A percentile compares a stretch with the other conserved stretches of the same genome.
Evolutionary conservation across 2,329 filamentous ascomycete species (phyloP).

Genomic region (Pseudogymnoascus sp.): DNA sequence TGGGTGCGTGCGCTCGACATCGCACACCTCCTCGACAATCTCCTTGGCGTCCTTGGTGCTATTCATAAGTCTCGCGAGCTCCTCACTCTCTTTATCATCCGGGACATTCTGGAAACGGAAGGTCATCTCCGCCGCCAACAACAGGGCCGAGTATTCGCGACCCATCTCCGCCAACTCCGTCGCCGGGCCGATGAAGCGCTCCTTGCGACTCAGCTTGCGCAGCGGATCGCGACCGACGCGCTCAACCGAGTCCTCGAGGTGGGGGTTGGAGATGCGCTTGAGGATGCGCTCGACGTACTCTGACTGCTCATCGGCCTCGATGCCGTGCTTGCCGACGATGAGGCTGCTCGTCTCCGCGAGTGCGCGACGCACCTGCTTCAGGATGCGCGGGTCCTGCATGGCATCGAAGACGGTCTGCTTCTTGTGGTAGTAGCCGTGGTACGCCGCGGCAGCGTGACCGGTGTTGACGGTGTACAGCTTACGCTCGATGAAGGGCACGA

Average conservation of each 20-base stretch:
- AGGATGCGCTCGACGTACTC: slow-evolving; percentile 91
- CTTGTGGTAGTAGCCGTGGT: slow-evolving; percentile 82
- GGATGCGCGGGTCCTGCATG: slow-evolving; percentile 71
- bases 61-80: slow-evolving; percentile 74
- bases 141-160: slow-evolving; percentile 61
- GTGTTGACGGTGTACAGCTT: slow-evolving; percentile 99
- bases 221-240: slow-evolving; percentile 92
- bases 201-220: slow-evolving; percentile 87
- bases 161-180: slow-evolving; percentile 78
- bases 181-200: slow-evolving; percentile 91
- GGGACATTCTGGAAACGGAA: slow-evolving; percentile 93
- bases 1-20: slow-evolving; percentile 67
- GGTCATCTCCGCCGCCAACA: slow-evolving; percentile 82
- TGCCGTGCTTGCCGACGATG: slow-evolving; percentile 80
- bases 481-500: slow-evolving; percentile 94
- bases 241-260: slow-evolving; percentile 85
- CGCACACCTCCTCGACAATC: slow-evolving; percentile 73
- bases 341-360: slow-evolving; percentile 79
- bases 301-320: slow-evolving; percentile 64
- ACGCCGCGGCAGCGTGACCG: slow-evolving; percentile 88
- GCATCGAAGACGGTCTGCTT: slow-evolving; percentile 88
- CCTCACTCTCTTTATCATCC: slow-evolving; percentile 79
- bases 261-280: slow-evolving; percentile 83
- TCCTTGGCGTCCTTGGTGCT: slow-evolving; percentile 55
- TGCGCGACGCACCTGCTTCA: slow-evolving; percentile 68